Evolutionary conservation across 768 basidiomycete genomes (phyloP).

Genomic region (Termitomyces sp.): DNA sequence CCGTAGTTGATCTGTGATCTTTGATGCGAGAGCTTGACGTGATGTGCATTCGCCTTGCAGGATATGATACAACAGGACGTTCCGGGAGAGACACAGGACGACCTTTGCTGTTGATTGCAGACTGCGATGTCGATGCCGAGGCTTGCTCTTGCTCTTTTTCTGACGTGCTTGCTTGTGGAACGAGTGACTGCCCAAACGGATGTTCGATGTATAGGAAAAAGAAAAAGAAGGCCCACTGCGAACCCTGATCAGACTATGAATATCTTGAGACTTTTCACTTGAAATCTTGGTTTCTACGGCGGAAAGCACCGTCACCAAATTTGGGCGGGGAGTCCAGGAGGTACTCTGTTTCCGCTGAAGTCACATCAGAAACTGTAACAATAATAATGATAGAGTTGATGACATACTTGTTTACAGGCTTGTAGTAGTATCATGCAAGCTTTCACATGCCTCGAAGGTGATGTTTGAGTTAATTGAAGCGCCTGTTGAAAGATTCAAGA

Average conservation of each 20-base stretch:
- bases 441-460: constrained; percentile 24
- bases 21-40: constrained; percentile 5
- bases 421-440: constrained; percentile 39
- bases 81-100: constrained; percentile 4
- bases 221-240: constrained; percentile 41
- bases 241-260: constrained; percentile 50
- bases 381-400: neutral
- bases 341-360: constrained; percentile 36
- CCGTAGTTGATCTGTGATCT: neutral
- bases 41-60: constrained; percentile 12
- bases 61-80: constrained; percentile 5
- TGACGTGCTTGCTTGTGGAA: constrained; percentile 13
- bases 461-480: constrained; percentile 24
- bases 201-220: constrained; percentile 32
- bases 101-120: constrained; percentile 1
- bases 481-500: constrained; percentile 17
- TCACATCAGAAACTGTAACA: neutral
- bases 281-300: constrained; percentile 22
- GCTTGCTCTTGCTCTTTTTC: constrained; percentile 9
- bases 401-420: constrained; percentile 36
- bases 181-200: constrained; percentile 41
- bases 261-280: constrained; percentile 21
- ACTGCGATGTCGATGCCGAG: constrained; percentile 1
- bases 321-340: constrained; percentile 38
- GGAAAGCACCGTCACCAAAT: constrained; percentile 31